Base-by-base conservation (phyloP, 2,329 filamentous ascomycete genomes). In the Aspergillus sojae region DNA sequence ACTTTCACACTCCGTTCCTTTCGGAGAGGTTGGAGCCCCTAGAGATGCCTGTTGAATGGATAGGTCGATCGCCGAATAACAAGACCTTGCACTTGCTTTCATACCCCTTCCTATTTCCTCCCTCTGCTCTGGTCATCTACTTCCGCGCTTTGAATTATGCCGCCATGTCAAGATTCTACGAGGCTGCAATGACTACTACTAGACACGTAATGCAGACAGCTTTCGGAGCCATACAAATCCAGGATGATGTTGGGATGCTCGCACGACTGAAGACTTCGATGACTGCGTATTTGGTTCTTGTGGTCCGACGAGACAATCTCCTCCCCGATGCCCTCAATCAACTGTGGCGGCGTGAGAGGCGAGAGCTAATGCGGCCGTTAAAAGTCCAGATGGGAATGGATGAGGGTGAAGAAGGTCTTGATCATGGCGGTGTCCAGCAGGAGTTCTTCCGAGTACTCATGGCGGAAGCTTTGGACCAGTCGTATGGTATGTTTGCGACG, bases 341-440 rank as follows among this genome's bases (percentile, higher is more conserved):
- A 74, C 82, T 99, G 2, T 97, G 94, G 92, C 88, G 92, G 60
- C 87, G 93, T 41, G 90, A 97, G 76, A 88, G 88, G 71, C 85
- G 91, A 41, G 93, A 97, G 78, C 81, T 98, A 3, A 82, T 94
- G 72, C 88, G 93, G 30, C 95, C 95, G 1, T 80, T 99, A 39
- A 97, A 97, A 72, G 90, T 99, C 10, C 89, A 92, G 57, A 86
- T 98, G 62, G 93, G 93, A 4, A 90, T 93, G 73, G 89, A 92
- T 39, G 84, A 84, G 59, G 92, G 93, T 34, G 95, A 98, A 76
- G 89, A 96, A 75, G 95, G 95, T 0, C 88, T 96, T 39, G 95
- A 99, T 76, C 93, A 94, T 56, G 95, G 95, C 50, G 95, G 95
- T 66, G 94, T 99, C 1, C 94, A 97, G 71, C 94, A 97, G 75